These are phyloP conservation scores for Coleophoma crateriformis DNA, from an alignment of 2,329 filamentous ascomycete species.

Conservation along the genomic window DNA sequence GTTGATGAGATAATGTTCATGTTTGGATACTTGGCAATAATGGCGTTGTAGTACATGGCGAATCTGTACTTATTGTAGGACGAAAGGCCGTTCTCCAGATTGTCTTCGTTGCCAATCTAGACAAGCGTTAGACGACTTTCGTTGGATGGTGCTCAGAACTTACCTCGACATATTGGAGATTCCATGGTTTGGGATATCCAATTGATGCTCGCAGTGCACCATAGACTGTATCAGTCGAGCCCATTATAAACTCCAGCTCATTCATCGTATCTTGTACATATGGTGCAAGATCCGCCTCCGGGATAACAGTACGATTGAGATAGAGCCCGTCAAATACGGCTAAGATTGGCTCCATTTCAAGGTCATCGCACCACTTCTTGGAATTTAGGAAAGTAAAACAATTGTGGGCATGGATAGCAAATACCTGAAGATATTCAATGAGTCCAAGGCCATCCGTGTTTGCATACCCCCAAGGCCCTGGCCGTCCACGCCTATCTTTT, in stretches of 20 bases:
- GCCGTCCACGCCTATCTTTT: constrained; percentile 24
- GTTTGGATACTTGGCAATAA: constrained; percentile 29
- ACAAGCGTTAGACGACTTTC: no score
- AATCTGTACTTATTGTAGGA: constrained; percentile 35
- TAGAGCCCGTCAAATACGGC: constrained; percentile 42
- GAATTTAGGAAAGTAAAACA: not conserved
- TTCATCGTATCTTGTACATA: constrained; percentile 42
- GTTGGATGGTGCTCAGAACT: no score
- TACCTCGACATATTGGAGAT: constrained; percentile 41
- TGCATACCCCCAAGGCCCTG: constrained; percentile 35
- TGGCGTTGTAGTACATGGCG: constrained; percentile 40
- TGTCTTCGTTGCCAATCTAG: constrained; percentile 29
- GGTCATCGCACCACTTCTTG: constrained; percentile 36
- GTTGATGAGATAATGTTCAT: constrained; percentile 34
- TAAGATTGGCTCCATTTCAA: constrained; percentile 38
- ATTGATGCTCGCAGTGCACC: constrained; percentile 40
- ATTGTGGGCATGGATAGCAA: not conserved
- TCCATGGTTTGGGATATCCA: constrained; percentile 43
- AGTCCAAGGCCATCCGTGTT: constrained; percentile 43
- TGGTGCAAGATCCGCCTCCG: constrained; percentile 35
- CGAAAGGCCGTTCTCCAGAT: constrained; percentile 30
- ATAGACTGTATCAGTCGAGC: constrained; percentile 34
- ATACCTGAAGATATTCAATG: constrained; percentile 38
- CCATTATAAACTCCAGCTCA: constrained; percentile 45
- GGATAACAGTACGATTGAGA: constrained; percentile 28